Conservation (phyloP, 768 basidiomycete species). For the Pleurotus djamor region DNA sequence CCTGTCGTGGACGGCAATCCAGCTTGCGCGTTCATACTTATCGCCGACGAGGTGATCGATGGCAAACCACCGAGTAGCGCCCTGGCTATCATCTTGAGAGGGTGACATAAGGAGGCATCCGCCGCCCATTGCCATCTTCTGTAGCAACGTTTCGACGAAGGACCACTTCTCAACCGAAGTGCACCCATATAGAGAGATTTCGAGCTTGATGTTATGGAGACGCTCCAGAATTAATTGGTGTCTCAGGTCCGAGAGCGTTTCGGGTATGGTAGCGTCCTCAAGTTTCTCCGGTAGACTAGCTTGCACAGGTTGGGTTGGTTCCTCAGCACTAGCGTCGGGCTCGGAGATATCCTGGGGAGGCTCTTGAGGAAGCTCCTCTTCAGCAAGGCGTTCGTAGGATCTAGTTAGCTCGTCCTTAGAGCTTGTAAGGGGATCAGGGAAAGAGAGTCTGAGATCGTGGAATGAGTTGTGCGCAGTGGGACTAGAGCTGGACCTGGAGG, state of each 20-base stretch:
- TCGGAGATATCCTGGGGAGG: slow-evolving; percentile 17
- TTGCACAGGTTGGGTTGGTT: not conserved
- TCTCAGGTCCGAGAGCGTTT: not conserved
- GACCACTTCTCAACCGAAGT: slow-evolving; percentile 59
- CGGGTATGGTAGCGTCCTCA: not conserved
- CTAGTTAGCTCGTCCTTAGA: slow-evolving; percentile 60
- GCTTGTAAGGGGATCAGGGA: slow-evolving; percentile 80
- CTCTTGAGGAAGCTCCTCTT: slow-evolving; percentile 29
- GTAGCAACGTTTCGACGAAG: slow-evolving; percentile 56
- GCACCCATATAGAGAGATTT: slow-evolving; percentile 67
- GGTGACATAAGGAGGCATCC: slow-evolving; percentile 26
- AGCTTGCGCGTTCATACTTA: slow-evolving; percentile 19
- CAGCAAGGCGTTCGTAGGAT: slow-evolving; percentile 53
- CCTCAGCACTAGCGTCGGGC: not conserved
- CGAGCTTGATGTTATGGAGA: slow-evolving; percentile 34
- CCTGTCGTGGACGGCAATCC: slow-evolving; percentile 34
- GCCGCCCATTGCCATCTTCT: slow-evolving; percentile 46
- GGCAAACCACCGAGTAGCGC: slow-evolving; percentile 22
- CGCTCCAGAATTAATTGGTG: slow-evolving; percentile 11
- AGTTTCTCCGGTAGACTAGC: not conserved
- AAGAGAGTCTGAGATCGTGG: slow-evolving; percentile 76
- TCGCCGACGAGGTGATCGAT: slow-evolving; percentile 23
- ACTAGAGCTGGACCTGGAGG: slow-evolving; percentile 67
- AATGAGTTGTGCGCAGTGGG: slow-evolving; percentile 59
- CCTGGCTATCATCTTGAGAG: slow-evolving; percentile 17